Evolutionary conservation across 2,329 filamentous ascomycete genomes (phyloP).

Genomic region (Fusarium torreyae): DNA sequence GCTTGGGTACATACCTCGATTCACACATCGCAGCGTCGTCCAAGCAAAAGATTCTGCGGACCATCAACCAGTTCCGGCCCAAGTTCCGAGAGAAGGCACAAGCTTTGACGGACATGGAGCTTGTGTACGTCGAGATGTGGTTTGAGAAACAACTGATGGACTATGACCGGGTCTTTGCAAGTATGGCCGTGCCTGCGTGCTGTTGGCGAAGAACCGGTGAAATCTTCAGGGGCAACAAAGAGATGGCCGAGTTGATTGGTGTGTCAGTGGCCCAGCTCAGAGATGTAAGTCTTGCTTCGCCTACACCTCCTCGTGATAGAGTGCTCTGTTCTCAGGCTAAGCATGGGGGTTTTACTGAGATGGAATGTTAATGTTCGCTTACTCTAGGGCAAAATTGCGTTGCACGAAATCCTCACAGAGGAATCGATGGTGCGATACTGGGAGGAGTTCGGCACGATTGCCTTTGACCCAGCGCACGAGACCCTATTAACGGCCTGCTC

Average conservation of each 20-base stretch:
- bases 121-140: slow-evolving; percentile 98
- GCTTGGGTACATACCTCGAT: slow-evolving; percentile 92
- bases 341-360: slow-evolving; percentile 1
- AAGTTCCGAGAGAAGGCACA: slow-evolving; percentile 98
- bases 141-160: slow-evolving; percentile 97
- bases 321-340: slow-evolving; percentile 12
- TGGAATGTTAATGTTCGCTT: slow-evolving; percentile 37
- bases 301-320: slow-evolving; percentile 18
- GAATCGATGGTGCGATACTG: slow-evolving; percentile 96
- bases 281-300: slow-evolving; percentile 76
- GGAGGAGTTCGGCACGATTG: slow-evolving; percentile 99
- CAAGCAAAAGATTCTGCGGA: slow-evolving; percentile 91
- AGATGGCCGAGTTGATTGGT: slow-evolving; percentile 97
- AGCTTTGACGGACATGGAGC: slow-evolving; percentile 90
- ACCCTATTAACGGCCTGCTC: slow-evolving; percentile 95
- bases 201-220: slow-evolving; percentile 97
- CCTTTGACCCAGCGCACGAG: slow-evolving; percentile 94
- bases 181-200: slow-evolving; percentile 98
- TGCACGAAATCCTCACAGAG: slow-evolving; percentile 96
- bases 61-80: slow-evolving; percentile 92
- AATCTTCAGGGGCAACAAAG: slow-evolving; percentile 97
- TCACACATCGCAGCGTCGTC: slow-evolving; percentile 85
- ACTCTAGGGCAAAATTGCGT: slow-evolving; percentile 86
- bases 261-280: slow-evolving; percentile 91
- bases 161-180: slow-evolving; percentile 97